Evolutionary conservation across 208 protist genomes (phyloP).

Genomic region (Trypanosomatidae sp.): DNA sequence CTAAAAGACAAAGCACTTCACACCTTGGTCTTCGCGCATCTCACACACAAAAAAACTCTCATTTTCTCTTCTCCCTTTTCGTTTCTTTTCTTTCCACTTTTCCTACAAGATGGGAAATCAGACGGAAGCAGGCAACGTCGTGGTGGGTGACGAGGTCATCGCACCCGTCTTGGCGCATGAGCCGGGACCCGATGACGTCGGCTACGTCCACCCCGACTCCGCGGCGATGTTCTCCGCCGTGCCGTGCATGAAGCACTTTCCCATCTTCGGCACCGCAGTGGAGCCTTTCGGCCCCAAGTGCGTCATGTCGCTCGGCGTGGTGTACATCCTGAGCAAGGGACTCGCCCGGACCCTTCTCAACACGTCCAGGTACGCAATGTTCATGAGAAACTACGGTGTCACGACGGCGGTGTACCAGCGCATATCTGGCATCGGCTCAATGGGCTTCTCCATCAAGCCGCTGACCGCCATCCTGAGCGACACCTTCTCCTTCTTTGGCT

Average conservation of each 20-base stretch:
- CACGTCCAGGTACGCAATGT: constrained; percentile 40
- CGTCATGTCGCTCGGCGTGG: constrained; percentile 29
- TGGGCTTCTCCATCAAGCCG: constrained; percentile 67
- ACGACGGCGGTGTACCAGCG: constrained; percentile 37
- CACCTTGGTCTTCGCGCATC: no score
- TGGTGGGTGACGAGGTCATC: no score
- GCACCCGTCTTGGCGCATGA: no score
- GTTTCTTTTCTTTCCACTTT: no score
- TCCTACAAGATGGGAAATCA: no score
- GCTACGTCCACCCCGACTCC: constrained; percentile 40
- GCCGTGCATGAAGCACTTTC: constrained; percentile 28
- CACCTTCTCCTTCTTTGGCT: constrained; percentile 44
- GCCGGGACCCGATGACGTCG: no score
- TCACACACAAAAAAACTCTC: no score
- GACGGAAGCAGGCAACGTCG: no score
- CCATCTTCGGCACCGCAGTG: constrained; percentile 31
- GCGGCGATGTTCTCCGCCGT: constrained; percentile 23
- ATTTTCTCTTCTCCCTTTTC: no score
- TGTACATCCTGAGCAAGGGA: constrained; percentile 53
- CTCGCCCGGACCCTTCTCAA: constrained; percentile 26
- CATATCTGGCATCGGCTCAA: constrained; percentile 22
- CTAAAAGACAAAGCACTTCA: no score
- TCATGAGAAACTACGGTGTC: constrained; percentile 34
- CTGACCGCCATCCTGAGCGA: constrained; percentile 56
- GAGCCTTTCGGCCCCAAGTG: constrained; percentile 39